Percentiles rank a stretch among this genome's conserved stretches.
These are phyloP conservation scores for Anisodus tanguticus DNA, from an alignment of 257 asterid genomes.

Conservation along the genomic window DNA sequence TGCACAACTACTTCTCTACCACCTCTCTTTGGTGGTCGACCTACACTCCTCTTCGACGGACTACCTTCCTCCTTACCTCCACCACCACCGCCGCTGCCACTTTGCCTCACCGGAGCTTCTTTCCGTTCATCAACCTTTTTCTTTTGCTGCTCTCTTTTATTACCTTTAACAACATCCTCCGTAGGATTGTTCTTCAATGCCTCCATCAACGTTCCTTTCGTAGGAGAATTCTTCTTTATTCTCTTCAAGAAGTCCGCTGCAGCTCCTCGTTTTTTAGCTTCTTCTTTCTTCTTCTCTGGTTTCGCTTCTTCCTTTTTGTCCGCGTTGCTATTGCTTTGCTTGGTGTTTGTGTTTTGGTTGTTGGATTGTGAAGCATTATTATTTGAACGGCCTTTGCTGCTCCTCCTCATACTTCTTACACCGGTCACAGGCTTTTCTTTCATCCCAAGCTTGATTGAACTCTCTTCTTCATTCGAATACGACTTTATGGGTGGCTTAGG, in stretches of 20 bases:
- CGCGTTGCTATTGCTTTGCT: constrained; percentile 22
- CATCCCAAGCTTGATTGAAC: constrained; percentile 34
- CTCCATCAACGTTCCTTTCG: constrained; percentile 37
- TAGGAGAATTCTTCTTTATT: constrained; percentile 42
- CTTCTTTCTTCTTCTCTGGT: constrained; percentile 38
- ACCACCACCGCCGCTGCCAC: background rate
- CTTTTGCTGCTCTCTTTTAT: constrained; percentile 35
- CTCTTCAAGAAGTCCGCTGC: constrained; percentile 48
- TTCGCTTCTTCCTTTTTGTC: constrained; percentile 29
- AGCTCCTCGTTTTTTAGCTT: constrained; percentile 42
- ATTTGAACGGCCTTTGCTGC: constrained; percentile 35
- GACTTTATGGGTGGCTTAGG: constrained; percentile 34
- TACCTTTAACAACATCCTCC: constrained; percentile 26
- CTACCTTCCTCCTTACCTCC: constrained; percentile 41
- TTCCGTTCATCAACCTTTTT: constrained; percentile 39
- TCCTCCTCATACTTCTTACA: constrained; percentile 45
- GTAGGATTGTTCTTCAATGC: constrained; percentile 30
- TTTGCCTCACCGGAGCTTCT: constrained; percentile 36
- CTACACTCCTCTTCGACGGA: constrained; percentile 41
- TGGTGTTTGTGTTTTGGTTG: constrained; percentile 31
- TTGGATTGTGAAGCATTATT: constrained; percentile 37
- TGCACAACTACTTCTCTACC: constrained; percentile 26
- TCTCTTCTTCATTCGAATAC: constrained; percentile 43
- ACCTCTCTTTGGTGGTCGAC: constrained; percentile 47
- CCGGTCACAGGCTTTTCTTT: constrained; percentile 53